A percentile compares a stretch with the other conserved stretches of the same genome.
These are phyloP conservation scores for Aciculoconidium aculeatum DNA, from an alignment of 805 yeast genomes.

Conservation along the genomic window DNA sequence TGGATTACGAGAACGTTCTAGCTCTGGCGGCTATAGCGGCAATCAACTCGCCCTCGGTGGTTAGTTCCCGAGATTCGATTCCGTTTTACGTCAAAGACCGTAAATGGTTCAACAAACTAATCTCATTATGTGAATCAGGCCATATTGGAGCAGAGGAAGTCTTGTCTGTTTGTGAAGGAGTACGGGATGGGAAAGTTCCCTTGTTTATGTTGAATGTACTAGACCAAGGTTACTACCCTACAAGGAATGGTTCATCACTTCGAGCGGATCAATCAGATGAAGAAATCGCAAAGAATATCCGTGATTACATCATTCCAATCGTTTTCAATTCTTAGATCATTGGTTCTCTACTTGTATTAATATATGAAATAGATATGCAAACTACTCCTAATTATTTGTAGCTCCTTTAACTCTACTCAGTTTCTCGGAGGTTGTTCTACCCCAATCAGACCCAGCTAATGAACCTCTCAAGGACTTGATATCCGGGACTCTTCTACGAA, in stretches of 20 bases:
- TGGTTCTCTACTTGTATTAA: slow-evolving; percentile 4
- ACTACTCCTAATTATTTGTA: too few species aligned
- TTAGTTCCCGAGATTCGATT: slow-evolving; percentile 14
- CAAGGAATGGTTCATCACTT: slow-evolving; percentile 12
- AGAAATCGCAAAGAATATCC: slow-evolving; percentile 25
- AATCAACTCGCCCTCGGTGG: slow-evolving; percentile 24
- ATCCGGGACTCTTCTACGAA: too few species aligned
- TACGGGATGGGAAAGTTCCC: slow-evolving; percentile 33
- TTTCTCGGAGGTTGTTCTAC: too few species aligned
- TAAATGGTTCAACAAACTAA: slow-evolving; percentile 31
- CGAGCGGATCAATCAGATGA: too few species aligned
- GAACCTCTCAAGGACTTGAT: slow-evolving; percentile 20
- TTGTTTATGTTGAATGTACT: slow-evolving; percentile 28
- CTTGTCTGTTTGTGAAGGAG: slow-evolving; percentile 29
- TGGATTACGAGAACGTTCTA: slow-evolving; percentile 21
- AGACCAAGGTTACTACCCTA: slow-evolving; percentile 26
- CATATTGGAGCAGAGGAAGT: slow-evolving; percentile 25
- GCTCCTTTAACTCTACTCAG: too few species aligned
- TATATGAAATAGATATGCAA: slow-evolving; percentile 1
- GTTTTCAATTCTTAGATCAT: slow-evolving; percentile 14
- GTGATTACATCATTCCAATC: slow-evolving; percentile 33
- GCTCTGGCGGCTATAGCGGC: slow-evolving; percentile 29
- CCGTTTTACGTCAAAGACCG: slow-evolving; percentile 30
- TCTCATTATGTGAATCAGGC: slow-evolving; percentile 21
- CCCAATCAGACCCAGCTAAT: slow-evolving; percentile 4